Evolutionary conservation across 2,329 filamentous ascomycete genomes (phyloP), one percentile per base, ranked within the genome.

Genomic region (Lachnellula occidentalis): DNA sequence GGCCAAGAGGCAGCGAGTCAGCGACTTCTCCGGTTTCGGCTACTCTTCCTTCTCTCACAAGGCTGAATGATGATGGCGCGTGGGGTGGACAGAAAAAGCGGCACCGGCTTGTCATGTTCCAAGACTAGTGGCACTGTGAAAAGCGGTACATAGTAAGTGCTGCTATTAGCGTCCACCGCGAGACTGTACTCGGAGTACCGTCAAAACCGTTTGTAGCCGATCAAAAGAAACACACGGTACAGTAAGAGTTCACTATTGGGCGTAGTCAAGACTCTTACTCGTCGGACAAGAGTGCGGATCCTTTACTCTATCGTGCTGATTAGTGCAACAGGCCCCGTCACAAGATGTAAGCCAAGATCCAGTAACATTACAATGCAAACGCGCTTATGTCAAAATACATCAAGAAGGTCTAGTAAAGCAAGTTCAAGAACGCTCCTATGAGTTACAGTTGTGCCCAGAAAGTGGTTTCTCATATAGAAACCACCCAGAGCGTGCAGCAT

Each of bases 391-490:
- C 50, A 49, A 50, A 56, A 51, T 59, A 59, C 55, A 60, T 58
- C 45, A 50, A 50, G 60, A 50, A 48, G 60, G 57, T 65, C 63
- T 67, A 60, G 59, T 57, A 62, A 58, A 54, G 58, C 55, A 57
- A 61, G 50, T 55, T 57, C 22, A 45, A 51, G 45, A 61, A 61
- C 62, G 55, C 61, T 61, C 56, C 60, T 67, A 67, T 67, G 61
- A 61, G 54, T 66, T 67, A 67, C 64, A 67, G 43, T 52, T 51
- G 53, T 61, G 58, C 59, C 52, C 50, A 51, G 24, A 45, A 41
- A 51, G 49, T 56, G 46, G 55, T 34, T 21, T 19, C 55, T 47
- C 50, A 49, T 37, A 19, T 54, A 45, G 49, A 54, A 52, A 58
- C 57, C 54, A 57, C 59, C 61, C 58, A 57, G 48, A 61, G 51